A percentile compares a stretch with the other conserved stretches of the same genome.
Conservation (phyloP, 169 alveolate species). For the Babesia bigemina region DNA sequence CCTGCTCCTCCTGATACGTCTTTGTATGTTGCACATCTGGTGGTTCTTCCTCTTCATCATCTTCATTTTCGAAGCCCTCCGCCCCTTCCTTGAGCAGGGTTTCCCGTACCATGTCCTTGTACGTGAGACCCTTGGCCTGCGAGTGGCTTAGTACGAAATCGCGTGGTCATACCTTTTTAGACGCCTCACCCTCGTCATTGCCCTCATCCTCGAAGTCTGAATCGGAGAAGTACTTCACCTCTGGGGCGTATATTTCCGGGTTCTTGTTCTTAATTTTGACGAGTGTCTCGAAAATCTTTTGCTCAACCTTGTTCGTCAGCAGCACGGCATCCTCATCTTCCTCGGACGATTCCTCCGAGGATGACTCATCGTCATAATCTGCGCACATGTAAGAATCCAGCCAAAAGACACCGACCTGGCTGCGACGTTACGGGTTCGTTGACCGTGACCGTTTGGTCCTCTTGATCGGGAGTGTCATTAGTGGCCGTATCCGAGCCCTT, state of each 20-base stretch:
- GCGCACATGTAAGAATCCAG: not conserved
- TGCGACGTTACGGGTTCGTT: not conserved
- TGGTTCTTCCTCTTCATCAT: conserved; percentile 31
- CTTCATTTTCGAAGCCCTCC: conserved; percentile 70
- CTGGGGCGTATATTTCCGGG: conserved; percentile 75
- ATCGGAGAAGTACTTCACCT: conserved; percentile 68
- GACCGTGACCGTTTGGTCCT: not conserved
- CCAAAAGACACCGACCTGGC: not conserved
- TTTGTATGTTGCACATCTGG: not conserved
- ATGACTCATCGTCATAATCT: not conserved
- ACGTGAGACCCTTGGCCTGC: conserved; percentile 48
- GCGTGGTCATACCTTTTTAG: not conserved
- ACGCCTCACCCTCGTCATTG: conserved; percentile 3
- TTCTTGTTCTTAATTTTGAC: conserved; percentile 71
- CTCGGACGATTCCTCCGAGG: conserved; percentile 74
- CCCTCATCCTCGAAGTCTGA: conserved; percentile 67
- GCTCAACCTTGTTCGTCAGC: conserved; percentile 74
- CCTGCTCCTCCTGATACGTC: conserved; percentile 71
- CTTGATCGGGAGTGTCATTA: not conserved
- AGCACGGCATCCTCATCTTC: conserved; percentile 81
- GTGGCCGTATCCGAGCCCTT: not conserved
- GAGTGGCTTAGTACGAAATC: not conserved
- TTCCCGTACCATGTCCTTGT: conserved; percentile 70
- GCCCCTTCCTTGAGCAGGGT: conserved; percentile 75
- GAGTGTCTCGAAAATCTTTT: conserved; percentile 75